Percentiles rank a stretch among this genome's conserved stretches.
Conservation (phyloP, 371 early-diverging fungal species). For the Rhizopus arrhizus region DNA sequence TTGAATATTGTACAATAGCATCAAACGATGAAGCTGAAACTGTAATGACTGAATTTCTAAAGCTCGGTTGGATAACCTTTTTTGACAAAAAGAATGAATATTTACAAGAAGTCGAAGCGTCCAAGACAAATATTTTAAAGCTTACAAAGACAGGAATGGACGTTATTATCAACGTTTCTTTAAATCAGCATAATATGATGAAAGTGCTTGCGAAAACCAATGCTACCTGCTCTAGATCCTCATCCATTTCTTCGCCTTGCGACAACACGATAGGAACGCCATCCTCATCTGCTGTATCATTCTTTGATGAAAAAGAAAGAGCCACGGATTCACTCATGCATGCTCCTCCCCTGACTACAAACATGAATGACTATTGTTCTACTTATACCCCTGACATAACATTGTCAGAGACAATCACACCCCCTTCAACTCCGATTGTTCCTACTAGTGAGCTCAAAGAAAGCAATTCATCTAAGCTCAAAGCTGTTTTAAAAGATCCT, state of each 20-base stretch:
- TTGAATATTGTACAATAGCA: slow-evolving; percentile 53
- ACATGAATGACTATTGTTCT: background rate
- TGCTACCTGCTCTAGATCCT: background rate
- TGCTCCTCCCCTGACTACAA: background rate
- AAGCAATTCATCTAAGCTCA: slow-evolving; percentile 52
- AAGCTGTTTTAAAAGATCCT: slow-evolving; percentile 46
- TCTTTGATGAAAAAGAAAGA: background rate
- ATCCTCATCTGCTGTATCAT: background rate
- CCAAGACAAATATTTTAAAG: slow-evolving; percentile 14
- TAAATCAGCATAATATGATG: slow-evolving; percentile 12
- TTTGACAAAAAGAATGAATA: slow-evolving; percentile 34
- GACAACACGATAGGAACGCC: background rate
- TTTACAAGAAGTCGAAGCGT: slow-evolving; percentile 19
- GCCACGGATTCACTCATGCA: background rate
- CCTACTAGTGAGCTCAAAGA: slow-evolving; percentile 26
- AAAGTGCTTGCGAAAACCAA: background rate
- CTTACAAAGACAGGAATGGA: slow-evolving; percentile 23
- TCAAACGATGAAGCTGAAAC: slow-evolving; percentile 56
- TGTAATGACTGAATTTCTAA: slow-evolving; percentile 52
- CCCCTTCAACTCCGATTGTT: slow-evolving; percentile 3
- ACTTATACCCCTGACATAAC: background rate
- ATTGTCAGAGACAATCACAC: background rate
- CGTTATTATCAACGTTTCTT: slow-evolving; percentile 18
- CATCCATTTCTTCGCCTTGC: background rate
- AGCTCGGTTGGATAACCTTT: slow-evolving; percentile 48